Evolutionary conservation across 2,329 filamentous ascomycete genomes (phyloP).

Genomic region (Piedraia hortae): DNA sequence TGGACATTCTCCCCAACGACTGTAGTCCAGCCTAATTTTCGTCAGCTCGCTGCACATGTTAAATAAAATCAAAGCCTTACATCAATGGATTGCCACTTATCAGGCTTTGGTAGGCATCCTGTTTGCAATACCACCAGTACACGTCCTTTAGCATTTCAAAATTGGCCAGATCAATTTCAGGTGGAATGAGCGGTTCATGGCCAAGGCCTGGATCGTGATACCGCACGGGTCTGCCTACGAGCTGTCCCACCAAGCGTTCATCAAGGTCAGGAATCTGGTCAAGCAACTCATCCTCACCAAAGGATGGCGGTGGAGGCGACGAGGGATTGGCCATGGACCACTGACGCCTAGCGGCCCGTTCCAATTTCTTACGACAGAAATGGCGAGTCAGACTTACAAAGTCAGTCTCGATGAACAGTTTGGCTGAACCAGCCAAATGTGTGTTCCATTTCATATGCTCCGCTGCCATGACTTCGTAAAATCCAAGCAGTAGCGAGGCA

Average conservation of each 20-base stretch:
- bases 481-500: constrained; percentile 60
- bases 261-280: constrained; percentile 21
- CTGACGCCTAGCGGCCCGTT: constrained; percentile 15
- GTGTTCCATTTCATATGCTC: constrained; percentile 93
- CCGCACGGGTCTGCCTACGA: constrained; percentile 29
- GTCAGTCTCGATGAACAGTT: constrained; percentile 60
- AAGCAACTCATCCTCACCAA: constrained; percentile 7
- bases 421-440: constrained; percentile 60
- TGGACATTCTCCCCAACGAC: constrained; percentile 61
- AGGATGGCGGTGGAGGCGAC: not conserved
- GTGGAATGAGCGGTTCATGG: constrained; percentile 14
- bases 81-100: constrained; percentile 63
- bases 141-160: constrained; percentile 65
- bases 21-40: constrained; percentile 40
- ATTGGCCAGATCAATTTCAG: constrained; percentile 35
- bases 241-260: constrained; percentile 26
- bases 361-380: constrained; percentile 36
- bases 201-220: constrained; percentile 31
- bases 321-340: constrained; percentile 2
- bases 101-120: constrained; percentile 77
- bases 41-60: constrained; percentile 2
- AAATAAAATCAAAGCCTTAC: constrained; percentile 26
- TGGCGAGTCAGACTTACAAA: constrained; percentile 44
- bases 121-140: constrained; percentile 90
- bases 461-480: constrained; percentile 82